Base-by-base conservation (phyloP, 163 green algal species). In the Trebouxia gelatinosa region DNA sequence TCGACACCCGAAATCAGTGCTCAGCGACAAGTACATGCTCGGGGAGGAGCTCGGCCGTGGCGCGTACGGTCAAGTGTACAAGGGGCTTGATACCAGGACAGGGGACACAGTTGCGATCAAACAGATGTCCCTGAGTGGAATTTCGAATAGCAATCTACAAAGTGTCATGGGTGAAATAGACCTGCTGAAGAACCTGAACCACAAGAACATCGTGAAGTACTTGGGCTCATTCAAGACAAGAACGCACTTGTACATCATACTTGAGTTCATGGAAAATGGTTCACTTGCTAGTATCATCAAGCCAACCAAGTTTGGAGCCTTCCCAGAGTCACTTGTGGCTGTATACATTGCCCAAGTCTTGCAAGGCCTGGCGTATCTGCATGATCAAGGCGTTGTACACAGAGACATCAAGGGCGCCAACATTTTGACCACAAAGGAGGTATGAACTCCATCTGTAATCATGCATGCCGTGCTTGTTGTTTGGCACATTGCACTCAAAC, bases 131-230 rank as follows among this genome's bases (percentile, higher is more conserved):
- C 86, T 98, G 2, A 79, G 81, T 19, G 94, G 92, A 39, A 91
- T 95, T 19, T 81, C 78, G 2, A 74, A 86, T 6, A 89, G 94
- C 28, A 87, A 90, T 70, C 86, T 98, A 29, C 77, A 89, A 46
- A 87, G 85, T 71, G 92, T 99, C 40, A 94, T 97, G 84, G 87
- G 90, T 4, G 95, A 99, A 82, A 96, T 98, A 39, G 93, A 97
- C 61, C 87, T 98, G 78, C 88, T 98, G 9, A 93, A 95, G 80
- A 93, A 90, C 4, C 89, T 98, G 17, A 94, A 96, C 65, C 95
- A 99, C 85, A 88, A 88, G 28, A 98, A 99, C 85, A 97, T 99
- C 34, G 95, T 99, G 67, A 95, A 98, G 82, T 98, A 98, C 80
- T 81, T 97, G 2, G 95, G 92, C 34, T 97, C 90, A 28, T 95